Evolutionary conservation across 208 protist genomes (phyloP), one percentile per base, ranked within the genome.

Genomic region (Trypanosoma avium): DNA sequence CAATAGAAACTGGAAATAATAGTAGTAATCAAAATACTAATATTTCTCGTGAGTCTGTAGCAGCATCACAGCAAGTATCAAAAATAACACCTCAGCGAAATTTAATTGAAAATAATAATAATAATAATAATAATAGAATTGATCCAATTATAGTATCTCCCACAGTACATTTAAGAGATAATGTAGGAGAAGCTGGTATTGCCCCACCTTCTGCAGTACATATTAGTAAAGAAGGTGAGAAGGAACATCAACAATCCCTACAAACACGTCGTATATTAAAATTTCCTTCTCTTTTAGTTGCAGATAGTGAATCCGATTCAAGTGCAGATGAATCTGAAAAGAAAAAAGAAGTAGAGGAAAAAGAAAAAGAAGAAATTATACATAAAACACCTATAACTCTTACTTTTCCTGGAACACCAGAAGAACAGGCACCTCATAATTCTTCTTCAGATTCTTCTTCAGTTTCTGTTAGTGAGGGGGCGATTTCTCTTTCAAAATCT

Each of bases 301-400:
- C 42, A 2, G 74, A 79, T 46, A 79, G 74, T 36, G 67, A 74
- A 35, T 62, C 67, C 10, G 74, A 79, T 56, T 72, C 63, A 33
- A 63, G 50, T 35, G 67, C 17, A n/a, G n/a, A n/a, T 0, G 24
- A 8, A 21, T 21, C 48, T 21, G 8, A 24, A 15, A 26, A 36
- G 4, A 57, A 22, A 5, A 17, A 38, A 40, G 21, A 22, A 13
- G 30, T 42, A 27, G 5, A 64, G 29, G 58, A 30, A 22, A 9
- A 30, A 61, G 6, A 61, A 24, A 24, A 21, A 26, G 15, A 42
- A 35, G 15, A 27, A 30, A 2, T 2, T n/a, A 15, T 2, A 15
- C 10, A 42, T 42, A 8, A 42, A 9, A 9, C 17, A n/a, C n/a
- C n/a, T n/a, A n/a, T n/a, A n/a, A n/a, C n/a, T n/a, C n/a, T n/a